Percentiles rank a stretch among this genome's conserved stretches.
Conservation (phyloP, 805 yeast genomes). For the Zygosaccharomyces lentus region DNA sequence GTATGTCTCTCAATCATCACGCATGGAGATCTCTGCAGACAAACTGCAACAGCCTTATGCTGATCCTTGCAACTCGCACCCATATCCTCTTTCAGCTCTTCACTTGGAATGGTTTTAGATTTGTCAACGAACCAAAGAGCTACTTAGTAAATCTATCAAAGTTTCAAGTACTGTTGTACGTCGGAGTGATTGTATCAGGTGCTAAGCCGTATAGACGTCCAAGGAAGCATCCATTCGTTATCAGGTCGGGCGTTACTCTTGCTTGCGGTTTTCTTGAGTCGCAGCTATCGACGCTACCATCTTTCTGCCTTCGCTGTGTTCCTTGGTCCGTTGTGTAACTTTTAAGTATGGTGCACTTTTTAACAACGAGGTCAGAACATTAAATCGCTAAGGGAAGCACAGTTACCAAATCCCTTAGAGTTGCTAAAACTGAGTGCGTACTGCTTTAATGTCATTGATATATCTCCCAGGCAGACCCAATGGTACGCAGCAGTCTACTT, state of each 20-base stretch:
- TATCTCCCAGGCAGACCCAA: conserved; percentile 87
- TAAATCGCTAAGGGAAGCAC: not conserved
- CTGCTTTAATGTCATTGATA: conserved; percentile 49
- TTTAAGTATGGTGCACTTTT: not conserved
- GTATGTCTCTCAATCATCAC: conserved; percentile 85
- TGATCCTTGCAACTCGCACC: conserved; percentile 90
- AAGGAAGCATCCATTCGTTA: not conserved
- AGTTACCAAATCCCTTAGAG: not conserved
- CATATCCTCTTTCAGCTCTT: conserved; percentile 32
- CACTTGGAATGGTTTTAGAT: not conserved
- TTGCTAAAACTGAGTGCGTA: not conserved
- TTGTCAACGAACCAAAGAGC: not conserved
- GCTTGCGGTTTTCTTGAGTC: too few species aligned
- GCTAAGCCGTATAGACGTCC: not conserved
- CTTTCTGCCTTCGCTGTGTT: too few species aligned
- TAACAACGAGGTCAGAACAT: not conserved
- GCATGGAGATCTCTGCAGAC: conserved; percentile 94
- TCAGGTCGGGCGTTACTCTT: too few species aligned
- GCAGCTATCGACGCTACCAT: too few species aligned
- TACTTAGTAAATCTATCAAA: not conserved
- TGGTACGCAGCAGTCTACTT: conserved; percentile 47
- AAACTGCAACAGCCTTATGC: conserved; percentile 89
- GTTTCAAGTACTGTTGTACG: conserved; percentile 11
- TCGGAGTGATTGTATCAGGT: not conserved
- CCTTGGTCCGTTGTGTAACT: too few species aligned